Conservation (phyloP, 1,284 basidiomycete genomes). For the Leccinum subrobustum region DNA sequence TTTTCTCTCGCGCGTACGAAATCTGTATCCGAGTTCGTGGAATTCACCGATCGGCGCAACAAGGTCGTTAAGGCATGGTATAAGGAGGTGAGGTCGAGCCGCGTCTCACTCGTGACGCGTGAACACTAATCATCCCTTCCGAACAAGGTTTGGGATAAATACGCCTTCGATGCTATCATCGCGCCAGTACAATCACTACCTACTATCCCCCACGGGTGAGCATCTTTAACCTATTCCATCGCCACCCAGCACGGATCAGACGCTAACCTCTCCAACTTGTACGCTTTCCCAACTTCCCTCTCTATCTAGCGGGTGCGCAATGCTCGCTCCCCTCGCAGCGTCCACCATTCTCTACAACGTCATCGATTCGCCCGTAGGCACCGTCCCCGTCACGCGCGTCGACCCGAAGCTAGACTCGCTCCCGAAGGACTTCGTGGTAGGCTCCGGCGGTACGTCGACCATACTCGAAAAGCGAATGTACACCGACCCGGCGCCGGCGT, state of each 20-base stretch:
- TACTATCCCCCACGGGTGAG: conserved; percentile 69
- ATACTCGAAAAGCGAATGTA: conserved; percentile 65
- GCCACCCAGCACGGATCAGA: background rate
- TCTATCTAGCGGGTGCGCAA: conserved; percentile 46
- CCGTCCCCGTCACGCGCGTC: conserved; percentile 80
- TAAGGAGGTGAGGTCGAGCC: conserved; percentile 43
- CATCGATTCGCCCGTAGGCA: conserved; percentile 74
- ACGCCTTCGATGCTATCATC: conserved; percentile 73
- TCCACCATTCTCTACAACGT: conserved; percentile 69
- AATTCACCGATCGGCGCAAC: conserved; percentile 50
- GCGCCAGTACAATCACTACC: conserved; percentile 74
- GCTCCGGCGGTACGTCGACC: conserved; percentile 45
- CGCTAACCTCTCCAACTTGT: background rate
- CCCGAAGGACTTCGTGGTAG: conserved; percentile 55
- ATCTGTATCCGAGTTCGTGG: conserved; percentile 55
- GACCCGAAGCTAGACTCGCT: conserved; percentile 60
- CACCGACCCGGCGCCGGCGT: conserved; percentile 47
- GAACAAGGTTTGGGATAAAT: conserved; percentile 62
- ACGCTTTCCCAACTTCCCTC: background rate
- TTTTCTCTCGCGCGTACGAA: conserved; percentile 49
- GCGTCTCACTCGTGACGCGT: background rate
- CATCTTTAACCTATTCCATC: background rate
- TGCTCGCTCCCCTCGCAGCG: conserved; percentile 51
- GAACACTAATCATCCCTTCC: background rate
- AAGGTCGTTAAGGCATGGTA: conserved; percentile 54